Evolutionary conservation across 2,329 filamentous ascomycete species (phyloP).

Genomic region (Ophiostoma sp.): DNA sequence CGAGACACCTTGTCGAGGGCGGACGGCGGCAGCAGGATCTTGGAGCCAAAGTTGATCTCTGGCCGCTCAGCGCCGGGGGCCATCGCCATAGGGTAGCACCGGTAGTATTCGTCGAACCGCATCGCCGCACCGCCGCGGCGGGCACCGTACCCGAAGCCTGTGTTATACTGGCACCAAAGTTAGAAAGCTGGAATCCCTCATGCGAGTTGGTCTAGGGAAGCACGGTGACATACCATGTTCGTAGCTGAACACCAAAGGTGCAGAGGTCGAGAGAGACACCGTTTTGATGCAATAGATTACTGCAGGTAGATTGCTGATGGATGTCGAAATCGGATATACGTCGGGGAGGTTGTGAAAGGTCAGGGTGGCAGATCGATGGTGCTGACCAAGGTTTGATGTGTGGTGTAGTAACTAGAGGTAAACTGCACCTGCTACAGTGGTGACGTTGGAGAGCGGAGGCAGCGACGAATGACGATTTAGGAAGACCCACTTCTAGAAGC

Average conservation of each 20-base stretch:
- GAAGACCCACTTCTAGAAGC: background rate
- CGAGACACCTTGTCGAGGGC: constrained; percentile 94
- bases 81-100: constrained; percentile 94
- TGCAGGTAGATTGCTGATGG: background rate
- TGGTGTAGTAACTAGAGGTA: background rate
- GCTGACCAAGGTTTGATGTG: background rate
- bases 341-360: background rate
- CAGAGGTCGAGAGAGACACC: background rate
- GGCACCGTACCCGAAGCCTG: constrained; percentile 23
- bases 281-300: background rate
- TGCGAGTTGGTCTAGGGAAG: background rate
- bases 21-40: constrained; percentile 94
- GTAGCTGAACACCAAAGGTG: background rate
- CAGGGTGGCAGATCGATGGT: background rate
- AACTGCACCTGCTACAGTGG: background rate
- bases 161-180: constrained; percentile 3
- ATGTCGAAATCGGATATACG: background rate
- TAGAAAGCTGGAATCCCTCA: background rate
- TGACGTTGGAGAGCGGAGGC: constrained; percentile 12
- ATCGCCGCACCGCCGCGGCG: constrained; percentile 51
- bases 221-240: background rate
- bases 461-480: constrained; percentile 8
- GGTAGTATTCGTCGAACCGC: constrained; percentile 97
- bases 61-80: constrained; percentile 82
- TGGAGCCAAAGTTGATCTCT: constrained; percentile 91